Conservation (phyloP, 352 stramenopile species). For the Phytopythium kandeliae region DNA sequence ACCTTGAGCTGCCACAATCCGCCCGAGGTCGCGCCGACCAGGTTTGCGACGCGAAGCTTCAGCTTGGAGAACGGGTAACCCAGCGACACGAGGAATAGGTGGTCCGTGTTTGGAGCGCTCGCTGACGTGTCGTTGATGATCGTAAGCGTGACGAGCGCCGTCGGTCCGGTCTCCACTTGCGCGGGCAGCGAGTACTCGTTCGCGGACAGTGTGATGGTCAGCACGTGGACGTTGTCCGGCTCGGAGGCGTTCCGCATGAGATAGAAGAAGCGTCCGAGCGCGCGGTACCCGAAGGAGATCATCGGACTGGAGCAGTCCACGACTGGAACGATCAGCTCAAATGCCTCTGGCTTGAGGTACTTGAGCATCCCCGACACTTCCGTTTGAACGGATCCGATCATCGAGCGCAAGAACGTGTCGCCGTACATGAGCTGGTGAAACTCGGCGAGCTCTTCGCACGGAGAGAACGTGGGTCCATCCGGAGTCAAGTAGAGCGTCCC, state of each 20-base stretch:
- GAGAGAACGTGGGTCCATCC: constrained; percentile 11
- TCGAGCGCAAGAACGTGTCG: constrained; percentile 21
- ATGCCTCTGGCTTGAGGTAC: constrained; percentile 11
- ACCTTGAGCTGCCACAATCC: constrained; percentile 28
- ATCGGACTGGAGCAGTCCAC: constrained; percentile 25
- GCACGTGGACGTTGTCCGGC: constrained; percentile 9
- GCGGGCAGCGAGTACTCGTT: constrained; percentile 2
- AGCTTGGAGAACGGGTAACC: constrained; percentile 22
- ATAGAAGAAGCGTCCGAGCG: constrained; percentile 15
- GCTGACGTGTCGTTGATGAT: constrained; percentile 11
- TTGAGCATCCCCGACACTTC: constrained; percentile 18
- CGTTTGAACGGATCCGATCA: constrained; percentile 14
- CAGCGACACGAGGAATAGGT: constrained; percentile 10
- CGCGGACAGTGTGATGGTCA: constrained; percentile 11
- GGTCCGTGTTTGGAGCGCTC: neutral
- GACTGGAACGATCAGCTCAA: constrained; percentile 30
- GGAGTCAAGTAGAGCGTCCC: constrained; percentile 35
- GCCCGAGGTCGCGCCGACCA: neutral
- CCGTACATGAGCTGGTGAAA: constrained; percentile 22
- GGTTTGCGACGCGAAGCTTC: neutral
- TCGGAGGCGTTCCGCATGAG: constrained; percentile 10
- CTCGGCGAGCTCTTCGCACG: constrained; percentile 10
- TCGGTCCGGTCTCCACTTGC: constrained; percentile 6
- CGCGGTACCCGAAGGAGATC: neutral
- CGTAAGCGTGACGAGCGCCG: constrained; percentile 2